These are phyloP conservation scores for Tremellales sp. DNA, from an alignment of 1,284 basidiomycete species.

Conservation along the genomic window DNA sequence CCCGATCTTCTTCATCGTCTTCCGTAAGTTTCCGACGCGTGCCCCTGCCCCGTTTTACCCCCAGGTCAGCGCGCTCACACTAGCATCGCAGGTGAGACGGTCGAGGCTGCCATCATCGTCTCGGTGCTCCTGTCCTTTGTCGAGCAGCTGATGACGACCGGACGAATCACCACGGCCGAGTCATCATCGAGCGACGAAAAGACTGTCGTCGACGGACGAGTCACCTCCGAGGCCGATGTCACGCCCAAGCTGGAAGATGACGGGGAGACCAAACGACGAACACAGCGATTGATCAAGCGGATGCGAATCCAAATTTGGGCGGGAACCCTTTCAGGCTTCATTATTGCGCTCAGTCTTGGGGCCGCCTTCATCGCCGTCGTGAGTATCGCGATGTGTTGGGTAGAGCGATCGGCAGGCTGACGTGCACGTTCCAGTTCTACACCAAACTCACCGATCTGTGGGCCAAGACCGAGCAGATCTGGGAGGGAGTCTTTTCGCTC, in stretches of 20 bases:
- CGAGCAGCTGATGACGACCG: conserved; percentile 49
- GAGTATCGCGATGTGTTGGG: conserved; percentile 16
- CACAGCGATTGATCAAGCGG: conserved; percentile 39
- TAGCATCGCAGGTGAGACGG: conserved; percentile 39
- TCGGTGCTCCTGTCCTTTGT: conserved; percentile 50
- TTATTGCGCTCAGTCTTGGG: conserved; percentile 67
- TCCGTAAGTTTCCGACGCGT: conserved; percentile 31
- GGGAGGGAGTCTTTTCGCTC: conserved; percentile 70
- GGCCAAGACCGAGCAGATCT: conserved; percentile 49
- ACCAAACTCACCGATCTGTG: conserved; percentile 55
- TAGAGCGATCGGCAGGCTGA: neutral
- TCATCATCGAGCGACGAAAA: conserved; percentile 5
- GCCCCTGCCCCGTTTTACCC: neutral
- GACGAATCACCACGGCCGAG: conserved; percentile 23
- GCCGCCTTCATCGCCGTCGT: conserved; percentile 53
- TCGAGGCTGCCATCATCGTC: conserved; percentile 49
- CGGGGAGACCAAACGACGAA: conserved; percentile 17
- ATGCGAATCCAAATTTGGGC: conserved; percentile 65
- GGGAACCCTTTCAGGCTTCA: conserved; percentile 70
- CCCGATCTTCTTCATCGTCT: conserved; percentile 51
- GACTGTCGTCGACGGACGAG: neutral
- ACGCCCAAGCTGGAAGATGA: conserved; percentile 7
- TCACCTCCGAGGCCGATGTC: neutral
- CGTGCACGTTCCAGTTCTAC: conserved; percentile 46
- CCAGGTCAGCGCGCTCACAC: neutral